Conservation (phyloP, 2,329 filamentous ascomycete genomes). For the Xylariaceae sp. region DNA sequence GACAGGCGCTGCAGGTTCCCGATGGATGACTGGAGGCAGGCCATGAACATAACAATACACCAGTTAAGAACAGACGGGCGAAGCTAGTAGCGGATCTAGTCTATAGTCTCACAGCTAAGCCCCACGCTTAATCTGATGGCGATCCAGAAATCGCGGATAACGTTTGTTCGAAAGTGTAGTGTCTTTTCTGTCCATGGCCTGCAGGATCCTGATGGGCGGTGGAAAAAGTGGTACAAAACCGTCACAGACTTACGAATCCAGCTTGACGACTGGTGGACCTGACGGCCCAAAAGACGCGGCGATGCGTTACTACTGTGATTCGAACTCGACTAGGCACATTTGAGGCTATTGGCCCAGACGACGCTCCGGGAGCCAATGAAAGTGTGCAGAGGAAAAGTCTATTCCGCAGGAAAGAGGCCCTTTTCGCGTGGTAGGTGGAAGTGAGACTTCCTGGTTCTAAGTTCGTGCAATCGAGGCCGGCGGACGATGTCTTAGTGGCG, state of each 20-base stretch:
- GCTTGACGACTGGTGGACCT: conserved; percentile 32
- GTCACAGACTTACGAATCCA: conserved; percentile 32
- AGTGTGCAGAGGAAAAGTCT: conserved; percentile 9
- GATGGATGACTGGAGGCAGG: too few species aligned
- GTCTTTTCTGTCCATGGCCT: not conserved
- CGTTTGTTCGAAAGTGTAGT: not conserved
- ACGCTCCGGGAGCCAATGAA: not conserved
- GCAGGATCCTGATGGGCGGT: conserved; percentile 13
- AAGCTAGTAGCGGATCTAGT: too few species aligned
- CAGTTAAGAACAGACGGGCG: too few species aligned
- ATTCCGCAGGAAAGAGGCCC: conserved; percentile 3
- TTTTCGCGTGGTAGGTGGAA: too few species aligned
- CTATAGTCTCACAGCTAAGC: too few species aligned
- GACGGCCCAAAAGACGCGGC: conserved; percentile 23
- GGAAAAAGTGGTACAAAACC: conserved; percentile 5
- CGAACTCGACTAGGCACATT: conserved; percentile 14
- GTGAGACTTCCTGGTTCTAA: too few species aligned
- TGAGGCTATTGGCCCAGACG: conserved; percentile 15
- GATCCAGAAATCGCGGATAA: too few species aligned
- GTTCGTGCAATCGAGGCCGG: not conserved
- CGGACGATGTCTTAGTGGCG: too few species aligned
- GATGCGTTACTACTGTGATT: conserved; percentile 19
- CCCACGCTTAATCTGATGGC: too few species aligned
- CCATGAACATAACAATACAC: too few species aligned
- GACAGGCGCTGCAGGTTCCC: too few species aligned